Base-by-base conservation (phyloP, 805 yeast genomes). In the Priceomyces fermenticarens region DNA sequence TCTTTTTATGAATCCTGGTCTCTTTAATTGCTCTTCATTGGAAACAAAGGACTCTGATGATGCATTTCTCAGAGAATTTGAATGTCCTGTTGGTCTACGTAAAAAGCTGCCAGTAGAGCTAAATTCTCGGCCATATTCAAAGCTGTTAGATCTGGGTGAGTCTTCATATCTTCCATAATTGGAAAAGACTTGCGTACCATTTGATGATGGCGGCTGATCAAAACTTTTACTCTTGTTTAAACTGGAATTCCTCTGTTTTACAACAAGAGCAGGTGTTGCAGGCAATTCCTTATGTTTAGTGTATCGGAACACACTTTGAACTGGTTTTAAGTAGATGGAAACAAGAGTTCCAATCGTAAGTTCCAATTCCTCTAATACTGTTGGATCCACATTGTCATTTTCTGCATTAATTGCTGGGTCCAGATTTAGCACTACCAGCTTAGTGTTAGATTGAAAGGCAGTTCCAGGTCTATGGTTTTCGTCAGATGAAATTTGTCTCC, bases 281-380 rank as follows among this genome's bases (percentile, higher is more conserved):
- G 77, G 68, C 30, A 87, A 60, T 14, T 49, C 47, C 45, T 70
- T 81, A 1, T 73, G 62, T 46, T 76, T 82, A 2, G 85, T 72
- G 27, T 76, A 58, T 32, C 95, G 68, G 69, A 89, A 89, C 2
- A 89, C 88, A 51, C 78, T 85, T n/a, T 76, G 75, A 7, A 87
- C 83, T 0, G 96, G 95, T 50, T 88, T 85, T 52, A 90, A 65
- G 55, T 89, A 91, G 10, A 90, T 79, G 0, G 95, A 83, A 0
- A 95, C 90, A 39, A 91, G 64, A 0, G 89, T 70, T 1, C 97
- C 97, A 27, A 90, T 81, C 49, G 81, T 82, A 46, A 89, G 67
- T 52, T 87, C 95, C 40, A 90, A 65, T 54, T 90, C 97, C 50
- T 89, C 95, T 28, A 90, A 60, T 10, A 85, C 74, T 2, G 64